Conservation (phyloP, 495 filamentous ascomycete species). For the Parmelia sp. region DNA sequence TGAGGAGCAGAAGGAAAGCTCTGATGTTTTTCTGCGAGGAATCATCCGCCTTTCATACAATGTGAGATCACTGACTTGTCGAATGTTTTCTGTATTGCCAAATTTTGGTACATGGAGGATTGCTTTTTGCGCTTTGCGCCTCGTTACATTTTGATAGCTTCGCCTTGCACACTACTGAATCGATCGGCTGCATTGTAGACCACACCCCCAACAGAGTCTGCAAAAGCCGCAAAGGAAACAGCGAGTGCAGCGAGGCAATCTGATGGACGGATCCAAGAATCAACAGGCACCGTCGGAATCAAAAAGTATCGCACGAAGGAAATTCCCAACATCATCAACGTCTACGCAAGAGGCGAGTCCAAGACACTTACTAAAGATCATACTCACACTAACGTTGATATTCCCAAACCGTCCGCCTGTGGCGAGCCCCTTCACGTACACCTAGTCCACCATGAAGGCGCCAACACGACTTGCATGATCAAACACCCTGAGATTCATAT, state of each 20-base stretch:
- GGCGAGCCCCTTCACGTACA: background rate
- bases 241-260: constrained; percentile 17
- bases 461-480: background rate
- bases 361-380: background rate
- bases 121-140: no score
- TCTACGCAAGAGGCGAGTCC: background rate
- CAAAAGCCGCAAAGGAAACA: background rate
- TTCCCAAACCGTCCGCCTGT: background rate
- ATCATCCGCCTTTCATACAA: no score
- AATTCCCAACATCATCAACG: background rate
- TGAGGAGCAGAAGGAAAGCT: no score
- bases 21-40: no score
- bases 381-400: background rate
- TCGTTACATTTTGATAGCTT: no score
- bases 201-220: constrained; percentile 43
- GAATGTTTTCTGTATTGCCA: no score
- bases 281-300: background rate
- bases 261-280: constrained; percentile 1
- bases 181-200: constrained; percentile 50
- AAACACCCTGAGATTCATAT: constrained; percentile 2
- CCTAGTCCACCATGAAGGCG: background rate
- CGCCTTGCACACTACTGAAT: no score
- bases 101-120: no score
- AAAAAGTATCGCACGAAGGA: background rate
- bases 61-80: no score